Evolutionary conservation across 2,329 filamentous ascomycete genomes (phyloP).

Genomic region (Diaporthe citriasiana): DNA sequence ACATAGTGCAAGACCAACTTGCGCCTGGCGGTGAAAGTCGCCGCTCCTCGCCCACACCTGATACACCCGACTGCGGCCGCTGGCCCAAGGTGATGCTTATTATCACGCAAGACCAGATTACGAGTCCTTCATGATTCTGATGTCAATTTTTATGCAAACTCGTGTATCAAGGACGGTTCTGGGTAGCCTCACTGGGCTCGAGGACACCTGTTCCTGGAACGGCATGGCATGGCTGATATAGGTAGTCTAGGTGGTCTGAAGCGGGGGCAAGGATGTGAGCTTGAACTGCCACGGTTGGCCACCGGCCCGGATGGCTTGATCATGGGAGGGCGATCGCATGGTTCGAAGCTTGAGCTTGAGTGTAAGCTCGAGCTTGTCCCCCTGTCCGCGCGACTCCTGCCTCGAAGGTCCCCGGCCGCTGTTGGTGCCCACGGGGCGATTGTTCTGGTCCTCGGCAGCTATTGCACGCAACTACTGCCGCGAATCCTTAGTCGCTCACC

Average conservation of each 20-base stretch:
- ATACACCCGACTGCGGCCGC: slow-evolving; percentile 17
- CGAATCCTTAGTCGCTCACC: not conserved
- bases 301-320: slow-evolving; percentile 24
- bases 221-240: slow-evolving; percentile 4
- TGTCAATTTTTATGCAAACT: slow-evolving; percentile 11
- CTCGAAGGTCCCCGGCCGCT: not conserved
- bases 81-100: slow-evolving; percentile 3
- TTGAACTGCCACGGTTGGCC: slow-evolving; percentile 12
- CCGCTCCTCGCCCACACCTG: slow-evolving; percentile 16
- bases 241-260: not conserved
- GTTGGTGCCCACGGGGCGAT: not conserved
- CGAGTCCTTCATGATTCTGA: slow-evolving; percentile 14
- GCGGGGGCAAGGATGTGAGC: slow-evolving; percentile 35
- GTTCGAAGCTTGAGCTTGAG: slow-evolving; percentile 32
- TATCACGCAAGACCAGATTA: slow-evolving; percentile 10
- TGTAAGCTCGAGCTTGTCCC: slow-evolving; percentile 29
- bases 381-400: not conserved
- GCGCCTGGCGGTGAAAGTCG: not conserved
- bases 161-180: not conserved
- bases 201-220: slow-evolving; percentile 14
- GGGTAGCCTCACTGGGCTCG: not conserved
- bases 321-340: slow-evolving; percentile 9
- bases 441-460: not conserved
- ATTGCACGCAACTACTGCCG: not conserved
- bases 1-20: not conserved